Percentiles rank a stretch among this genome's conserved stretches.
phyloP scores from a whole-genome alignment of 2,329 filamentous ascomycete genomes.

The Coleophoma cylindrospora region DNA sequence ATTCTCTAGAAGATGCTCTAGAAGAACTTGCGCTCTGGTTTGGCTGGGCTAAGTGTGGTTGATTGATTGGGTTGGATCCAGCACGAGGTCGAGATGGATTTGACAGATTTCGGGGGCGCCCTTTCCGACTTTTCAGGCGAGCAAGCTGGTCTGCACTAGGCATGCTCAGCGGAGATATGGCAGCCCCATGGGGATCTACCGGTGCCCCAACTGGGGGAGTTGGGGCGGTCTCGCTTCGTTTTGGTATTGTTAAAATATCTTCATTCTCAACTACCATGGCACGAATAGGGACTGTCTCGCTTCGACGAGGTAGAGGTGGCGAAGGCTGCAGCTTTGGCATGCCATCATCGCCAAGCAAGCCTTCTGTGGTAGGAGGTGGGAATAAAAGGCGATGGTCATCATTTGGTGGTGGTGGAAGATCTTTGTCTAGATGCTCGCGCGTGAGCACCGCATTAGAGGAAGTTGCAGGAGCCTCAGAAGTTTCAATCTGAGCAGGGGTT shows the following conservation, averaged over 20 bases:
- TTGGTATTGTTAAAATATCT: slow-evolving; percentile 11
- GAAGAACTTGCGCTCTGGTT: neutral
- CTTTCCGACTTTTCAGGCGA: slow-evolving; percentile 23
- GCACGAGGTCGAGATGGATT: slow-evolving; percentile 22
- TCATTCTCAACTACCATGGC: slow-evolving; percentile 4
- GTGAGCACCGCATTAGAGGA: neutral
- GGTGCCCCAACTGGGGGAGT: slow-evolving; percentile 1
- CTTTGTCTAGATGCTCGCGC: slow-evolving; percentile 6
- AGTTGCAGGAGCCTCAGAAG: neutral
- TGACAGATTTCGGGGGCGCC: slow-evolving; percentile 13
- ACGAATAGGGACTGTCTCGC: slow-evolving; percentile 13
- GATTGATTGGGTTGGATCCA: slow-evolving; percentile 1
- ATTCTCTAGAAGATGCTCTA: no score
- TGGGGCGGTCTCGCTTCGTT: slow-evolving; percentile 16
- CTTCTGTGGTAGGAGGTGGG: slow-evolving; percentile 10
- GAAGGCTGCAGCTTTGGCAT: slow-evolving; percentile 8
- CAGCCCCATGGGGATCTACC: neutral
- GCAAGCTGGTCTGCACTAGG: slow-evolving; percentile 24
- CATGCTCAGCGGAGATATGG: slow-evolving; percentile 4
- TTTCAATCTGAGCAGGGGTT: neutral
- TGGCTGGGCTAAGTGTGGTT: neutral
- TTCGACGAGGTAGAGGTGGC: slow-evolving; percentile 9
- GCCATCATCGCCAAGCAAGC: slow-evolving; percentile 6
- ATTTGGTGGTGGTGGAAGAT: slow-evolving; percentile 14
- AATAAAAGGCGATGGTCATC: slow-evolving; percentile 14